phyloP scores from a whole-genome alignment of 2,329 filamentous ascomycete species.

The Elsinoe batatas region DNA sequence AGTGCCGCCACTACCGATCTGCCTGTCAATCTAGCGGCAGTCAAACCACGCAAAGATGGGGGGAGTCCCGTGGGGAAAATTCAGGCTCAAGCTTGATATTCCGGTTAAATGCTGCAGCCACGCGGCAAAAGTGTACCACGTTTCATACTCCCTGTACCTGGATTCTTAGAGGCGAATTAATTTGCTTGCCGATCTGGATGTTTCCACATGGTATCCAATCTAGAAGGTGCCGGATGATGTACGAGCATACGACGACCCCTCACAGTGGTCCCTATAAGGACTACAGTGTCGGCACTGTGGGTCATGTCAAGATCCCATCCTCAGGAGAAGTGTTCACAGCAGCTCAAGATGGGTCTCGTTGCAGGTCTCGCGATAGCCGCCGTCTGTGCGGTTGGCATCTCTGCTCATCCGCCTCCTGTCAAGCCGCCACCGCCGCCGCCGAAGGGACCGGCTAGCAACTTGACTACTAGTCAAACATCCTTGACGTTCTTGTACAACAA shows the following conservation, averaged over 20 bases:
- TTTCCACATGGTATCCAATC: background rate
- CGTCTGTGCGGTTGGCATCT: background rate
- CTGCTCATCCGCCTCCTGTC: background rate
- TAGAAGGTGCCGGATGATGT: background rate
- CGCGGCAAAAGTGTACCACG: background rate
- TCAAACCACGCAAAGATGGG: background rate
- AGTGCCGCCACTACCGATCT: slow-evolving; percentile 4
- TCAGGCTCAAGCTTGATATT: background rate
- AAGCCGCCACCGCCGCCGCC: too few relatives aligned
- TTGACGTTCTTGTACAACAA: slow-evolving; percentile 46
- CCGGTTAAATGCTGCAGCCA: slow-evolving; percentile 4
- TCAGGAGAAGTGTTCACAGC: background rate
- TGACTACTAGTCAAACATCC: slow-evolving; percentile 28
- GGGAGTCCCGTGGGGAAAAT: slow-evolving; percentile 4
- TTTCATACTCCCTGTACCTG: background rate
- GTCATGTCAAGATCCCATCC: background rate
- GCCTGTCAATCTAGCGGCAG: background rate
- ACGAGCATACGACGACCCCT: background rate
- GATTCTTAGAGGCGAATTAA: background rate
- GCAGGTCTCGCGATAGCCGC: background rate
- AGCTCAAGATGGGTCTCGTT: slow-evolving; percentile 2
- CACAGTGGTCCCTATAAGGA: background rate
- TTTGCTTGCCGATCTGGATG: slow-evolving; percentile 6
- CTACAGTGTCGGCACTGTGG: background rate
- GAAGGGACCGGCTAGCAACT: background rate